Evolutionary conservation across 2,329 filamentous ascomycete genomes (phyloP).

Genomic region (Onygenales sp.): DNA sequence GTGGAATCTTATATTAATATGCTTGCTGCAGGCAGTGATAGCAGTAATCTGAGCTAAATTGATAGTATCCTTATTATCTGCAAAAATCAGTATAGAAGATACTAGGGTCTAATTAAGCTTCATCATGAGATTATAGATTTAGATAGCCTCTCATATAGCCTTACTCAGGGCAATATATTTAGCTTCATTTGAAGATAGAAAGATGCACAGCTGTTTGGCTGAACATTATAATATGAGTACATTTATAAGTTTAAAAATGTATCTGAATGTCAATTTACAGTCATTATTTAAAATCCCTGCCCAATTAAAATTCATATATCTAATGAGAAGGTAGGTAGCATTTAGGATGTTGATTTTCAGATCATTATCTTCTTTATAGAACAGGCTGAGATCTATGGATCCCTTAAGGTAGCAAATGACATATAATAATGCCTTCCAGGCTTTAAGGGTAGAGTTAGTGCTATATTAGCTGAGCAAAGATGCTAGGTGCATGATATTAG

Average conservation of each 20-base stretch:
- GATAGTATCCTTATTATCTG: background rate
- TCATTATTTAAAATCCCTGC: background rate
- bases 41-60: too few species aligned
- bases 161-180: conserved; percentile 3
- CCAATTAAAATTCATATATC: background rate
- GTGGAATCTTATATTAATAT: too few species aligned
- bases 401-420: background rate
- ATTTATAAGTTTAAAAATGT: conserved; percentile 6
- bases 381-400: background rate
- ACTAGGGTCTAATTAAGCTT: too few species aligned
- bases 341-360: too few species aligned
- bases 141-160: too few species aligned
- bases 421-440: background rate
- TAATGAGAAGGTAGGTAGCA: background rate
- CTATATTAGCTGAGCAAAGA: background rate
- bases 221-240: conserved; percentile 9
- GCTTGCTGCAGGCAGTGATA: too few species aligned
- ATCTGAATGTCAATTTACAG: conserved; percentile 6
- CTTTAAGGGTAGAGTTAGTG: background rate
- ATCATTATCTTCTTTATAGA: background rate
- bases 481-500: background rate
- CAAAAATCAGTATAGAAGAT: background rate
- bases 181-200: conserved; percentile 10
- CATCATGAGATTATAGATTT: too few species aligned
- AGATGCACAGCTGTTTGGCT: conserved; percentile 7